Conservation (phyloP, 1,284 basidiomycete species). For the Fomitopsis betulina region DNA sequence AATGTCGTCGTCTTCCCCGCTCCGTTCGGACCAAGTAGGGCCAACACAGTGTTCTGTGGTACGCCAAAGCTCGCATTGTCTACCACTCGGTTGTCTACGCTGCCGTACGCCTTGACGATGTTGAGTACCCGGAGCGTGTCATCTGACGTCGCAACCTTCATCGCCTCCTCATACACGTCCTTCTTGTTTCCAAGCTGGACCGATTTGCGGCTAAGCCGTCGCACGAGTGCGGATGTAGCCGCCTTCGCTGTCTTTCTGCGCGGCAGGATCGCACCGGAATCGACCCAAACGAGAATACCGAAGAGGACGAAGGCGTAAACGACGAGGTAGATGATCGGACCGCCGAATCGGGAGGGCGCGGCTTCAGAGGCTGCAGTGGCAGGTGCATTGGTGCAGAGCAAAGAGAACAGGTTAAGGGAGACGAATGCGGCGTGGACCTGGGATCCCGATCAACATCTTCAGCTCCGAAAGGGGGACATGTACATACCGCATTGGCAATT, state of each 20-base stretch:
- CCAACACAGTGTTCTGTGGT: slow-evolving; percentile 59
- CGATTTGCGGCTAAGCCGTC: background rate
- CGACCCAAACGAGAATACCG: slow-evolving; percentile 53
- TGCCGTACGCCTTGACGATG: slow-evolving; percentile 59
- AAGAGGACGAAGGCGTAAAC: slow-evolving; percentile 50
- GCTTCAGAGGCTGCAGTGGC: slow-evolving; percentile 46
- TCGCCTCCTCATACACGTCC: slow-evolving; percentile 57
- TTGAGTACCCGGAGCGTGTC: slow-evolving; percentile 61
- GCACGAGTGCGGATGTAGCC: slow-evolving; percentile 4
- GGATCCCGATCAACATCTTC: background rate
- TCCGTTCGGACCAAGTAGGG: slow-evolving; percentile 76
- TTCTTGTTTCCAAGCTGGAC: background rate
- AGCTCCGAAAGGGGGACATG: slow-evolving; percentile 6
- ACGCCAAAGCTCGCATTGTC: slow-evolving; percentile 74
- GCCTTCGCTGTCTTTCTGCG: slow-evolving; percentile 12
- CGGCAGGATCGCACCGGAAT: slow-evolving; percentile 51
- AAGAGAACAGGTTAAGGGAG: slow-evolving; percentile 72
- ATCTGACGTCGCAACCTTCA: slow-evolving; percentile 39
- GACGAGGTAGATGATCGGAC: slow-evolving; percentile 73
- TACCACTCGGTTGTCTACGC: slow-evolving; percentile 49
- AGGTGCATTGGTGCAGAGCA: slow-evolving; percentile 61
- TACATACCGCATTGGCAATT: slow-evolving; percentile 63
- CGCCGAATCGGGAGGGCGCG: slow-evolving; percentile 59
- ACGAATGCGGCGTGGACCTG: slow-evolving; percentile 63
- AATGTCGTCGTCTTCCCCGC: slow-evolving; percentile 80